phyloP scores from a whole-genome alignment of 2,329 filamentous ascomycete species.

The Periglandula ipomoeae region DNA sequence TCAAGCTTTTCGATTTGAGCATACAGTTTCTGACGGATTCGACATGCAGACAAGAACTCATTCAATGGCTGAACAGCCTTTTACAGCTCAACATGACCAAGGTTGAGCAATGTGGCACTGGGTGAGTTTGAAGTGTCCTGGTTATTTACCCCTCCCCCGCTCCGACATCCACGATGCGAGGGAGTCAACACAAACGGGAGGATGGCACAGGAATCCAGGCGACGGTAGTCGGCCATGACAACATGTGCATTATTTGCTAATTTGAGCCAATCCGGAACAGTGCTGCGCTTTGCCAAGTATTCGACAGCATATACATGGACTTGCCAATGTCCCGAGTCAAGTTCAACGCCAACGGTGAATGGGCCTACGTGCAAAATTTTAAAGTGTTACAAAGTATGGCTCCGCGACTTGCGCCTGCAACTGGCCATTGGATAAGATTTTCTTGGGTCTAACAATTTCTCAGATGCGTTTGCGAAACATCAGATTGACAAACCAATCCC shows the following conservation, averaged over 20 bases:
- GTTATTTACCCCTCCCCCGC: conserved; percentile 12
- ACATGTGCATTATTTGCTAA: not conserved
- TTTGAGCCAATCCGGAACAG: conserved; percentile 42
- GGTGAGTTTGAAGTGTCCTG: conserved; percentile 44
- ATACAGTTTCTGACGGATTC: conserved; percentile 12
- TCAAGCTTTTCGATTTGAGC: not conserved
- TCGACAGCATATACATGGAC: conserved; percentile 96
- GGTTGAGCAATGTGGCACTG: conserved; percentile 97
- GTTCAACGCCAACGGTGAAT: conserved; percentile 96
- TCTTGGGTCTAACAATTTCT: conserved; percentile 10
- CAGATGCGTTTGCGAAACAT: conserved; percentile 79
- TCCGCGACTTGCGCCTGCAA: too few species aligned
- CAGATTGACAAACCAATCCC: conserved; percentile 82
- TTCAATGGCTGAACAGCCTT: conserved; percentile 95
- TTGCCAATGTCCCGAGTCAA: conserved; percentile 93
- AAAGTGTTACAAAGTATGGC: conserved; percentile 93
- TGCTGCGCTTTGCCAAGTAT: conserved; percentile 92
- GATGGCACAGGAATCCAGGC: not conserved
- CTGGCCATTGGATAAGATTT: too few species aligned
- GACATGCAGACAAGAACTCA: conserved; percentile 76
- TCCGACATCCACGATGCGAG: not conserved
- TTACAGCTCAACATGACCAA: conserved; percentile 97
- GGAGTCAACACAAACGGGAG: not conserved
- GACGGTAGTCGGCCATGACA: not conserved
- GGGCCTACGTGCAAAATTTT: conserved; percentile 97